phyloP scores from a whole-genome alignment of 148 eudicot genomes.

The Silene uniflora region DNA sequence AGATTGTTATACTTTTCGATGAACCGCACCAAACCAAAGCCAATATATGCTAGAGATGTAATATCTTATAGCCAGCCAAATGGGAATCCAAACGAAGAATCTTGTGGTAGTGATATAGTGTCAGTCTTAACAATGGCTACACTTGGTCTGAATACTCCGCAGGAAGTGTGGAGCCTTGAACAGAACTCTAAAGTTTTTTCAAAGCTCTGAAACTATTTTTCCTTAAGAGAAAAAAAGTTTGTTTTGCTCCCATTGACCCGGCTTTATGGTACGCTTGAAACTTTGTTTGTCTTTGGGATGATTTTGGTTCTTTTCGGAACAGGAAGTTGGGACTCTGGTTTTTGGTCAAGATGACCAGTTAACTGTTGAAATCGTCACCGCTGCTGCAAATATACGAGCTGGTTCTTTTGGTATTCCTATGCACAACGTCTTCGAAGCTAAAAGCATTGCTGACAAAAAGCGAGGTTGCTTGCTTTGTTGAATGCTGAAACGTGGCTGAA shows the following conservation, averaged over 20 bases:
- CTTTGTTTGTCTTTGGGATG: constrained; percentile 7
- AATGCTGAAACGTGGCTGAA: too few relatives aligned
- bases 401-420: constrained; percentile 81
- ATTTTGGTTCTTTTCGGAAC: constrained; percentile 10
- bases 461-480: too few relatives aligned
- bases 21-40: constrained; percentile 77
- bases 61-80: constrained; percentile 44
- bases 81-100: constrained; percentile 42
- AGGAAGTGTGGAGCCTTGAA: constrained; percentile 79
- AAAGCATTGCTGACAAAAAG: constrained; percentile 99
- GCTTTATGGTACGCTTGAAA: not conserved
- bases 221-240: constrained; percentile 67
- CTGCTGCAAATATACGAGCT: constrained; percentile 96
- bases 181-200: constrained; percentile 68
- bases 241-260: not conserved
- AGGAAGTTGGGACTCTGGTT: constrained; percentile 82
- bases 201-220: constrained; percentile 83
- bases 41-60: constrained; percentile 64
- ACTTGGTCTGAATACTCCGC: constrained; percentile 87
- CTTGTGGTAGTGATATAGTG: constrained; percentile 38
- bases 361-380: constrained; percentile 94
- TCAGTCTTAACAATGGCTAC: constrained; percentile 81
- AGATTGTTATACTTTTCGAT: too few relatives aligned
- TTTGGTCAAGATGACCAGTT: constrained; percentile 95
- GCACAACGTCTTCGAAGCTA: constrained; percentile 98